These are phyloP conservation scores for Penicillium rolfsii DNA, from an alignment of 2,329 filamentous ascomycete genomes.

Conservation along the genomic window DNA sequence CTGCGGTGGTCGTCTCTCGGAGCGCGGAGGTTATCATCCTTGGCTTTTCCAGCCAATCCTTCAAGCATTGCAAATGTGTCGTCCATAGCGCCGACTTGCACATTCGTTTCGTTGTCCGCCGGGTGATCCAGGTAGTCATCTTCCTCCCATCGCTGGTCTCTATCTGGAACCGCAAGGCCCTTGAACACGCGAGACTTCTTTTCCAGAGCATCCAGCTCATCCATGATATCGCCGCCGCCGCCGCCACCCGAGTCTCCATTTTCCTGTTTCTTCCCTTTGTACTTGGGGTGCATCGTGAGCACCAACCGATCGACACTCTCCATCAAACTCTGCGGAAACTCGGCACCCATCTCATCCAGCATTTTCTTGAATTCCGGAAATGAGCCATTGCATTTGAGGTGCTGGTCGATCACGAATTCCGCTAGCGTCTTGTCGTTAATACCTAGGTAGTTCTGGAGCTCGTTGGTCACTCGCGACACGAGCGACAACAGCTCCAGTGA, in stretches of 20 bases:
- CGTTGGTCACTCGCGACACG: constrained; percentile 90
- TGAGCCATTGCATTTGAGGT: constrained; percentile 68
- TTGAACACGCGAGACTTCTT: constrained; percentile 88
- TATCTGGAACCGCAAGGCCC: constrained; percentile 84
- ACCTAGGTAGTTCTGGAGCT: constrained; percentile 91
- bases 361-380: constrained; percentile 74
- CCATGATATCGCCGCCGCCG: constrained; percentile 48
- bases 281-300: constrained; percentile 85
- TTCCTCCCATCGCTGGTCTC: constrained; percentile 60
- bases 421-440: constrained; percentile 92
- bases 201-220: constrained; percentile 55
- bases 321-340: constrained; percentile 81
- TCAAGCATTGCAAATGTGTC: constrained; percentile 94
- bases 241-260: constrained; percentile 41
- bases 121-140: constrained; percentile 47
- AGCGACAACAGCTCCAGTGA: constrained; percentile 91
- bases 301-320: constrained; percentile 91
- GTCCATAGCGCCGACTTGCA: constrained; percentile 72
- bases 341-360: constrained; percentile 75
- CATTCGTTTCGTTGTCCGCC: constrained; percentile 40
- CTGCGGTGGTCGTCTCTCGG: constrained; percentile 43
- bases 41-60: constrained; percentile 71
- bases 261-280: constrained; percentile 62
- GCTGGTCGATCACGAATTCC: constrained; percentile 93
- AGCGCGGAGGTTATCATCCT: constrained; percentile 38